Base-by-base conservation (phyloP, 1,139 yeast species). In the Sugiyamaella sp. region DNA sequence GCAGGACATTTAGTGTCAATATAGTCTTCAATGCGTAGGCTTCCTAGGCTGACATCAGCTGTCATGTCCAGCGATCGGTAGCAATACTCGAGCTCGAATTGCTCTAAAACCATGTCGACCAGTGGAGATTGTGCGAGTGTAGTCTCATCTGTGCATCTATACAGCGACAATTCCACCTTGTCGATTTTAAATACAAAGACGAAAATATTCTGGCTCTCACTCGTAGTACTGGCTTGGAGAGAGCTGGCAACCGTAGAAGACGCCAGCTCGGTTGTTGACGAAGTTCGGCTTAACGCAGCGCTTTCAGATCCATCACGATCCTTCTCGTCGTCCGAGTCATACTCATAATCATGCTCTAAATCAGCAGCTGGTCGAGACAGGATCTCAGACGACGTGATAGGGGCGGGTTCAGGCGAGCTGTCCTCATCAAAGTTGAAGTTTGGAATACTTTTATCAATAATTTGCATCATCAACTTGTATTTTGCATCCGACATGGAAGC, bases 401-500 rank as follows among this genome's bases (percentile, higher is more conserved):
- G 22, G n/a, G 49, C 25, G n/a, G 29, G 43, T 17, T 43, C 56
- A n/a, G 46, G 60, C 16, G 57, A 60, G 2, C 58, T 68, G 19
- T 60, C 62, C 3, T 64, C 70, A 19, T 61, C 69, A 43, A 61
- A 60, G 14, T 75, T 80, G 55, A 83, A 73, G 47, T 79, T 74
- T 1, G 97, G 97, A 16, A 91, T 76, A 25, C 87, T 82, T 20
- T 76, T 79, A 56, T 86, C 87, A 47, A 90, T 73, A 46, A 93
- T 74, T 54, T 84, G 82, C 91, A 93, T 85, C 64, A 93, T 75
- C 0, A 91, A 82, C 66, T 89, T 88, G 71, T 95, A 95, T 65
- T 95, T 97, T 62, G 84, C 86, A 67, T 95, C 99, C 61, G 89
- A 89, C 66, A 93, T 71, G 24, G 87, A 79, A 6, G 95, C 82